phyloP scores from a whole-genome alignment of 768 basidiomycete species.

The Amanita pseudoporphyria region DNA sequence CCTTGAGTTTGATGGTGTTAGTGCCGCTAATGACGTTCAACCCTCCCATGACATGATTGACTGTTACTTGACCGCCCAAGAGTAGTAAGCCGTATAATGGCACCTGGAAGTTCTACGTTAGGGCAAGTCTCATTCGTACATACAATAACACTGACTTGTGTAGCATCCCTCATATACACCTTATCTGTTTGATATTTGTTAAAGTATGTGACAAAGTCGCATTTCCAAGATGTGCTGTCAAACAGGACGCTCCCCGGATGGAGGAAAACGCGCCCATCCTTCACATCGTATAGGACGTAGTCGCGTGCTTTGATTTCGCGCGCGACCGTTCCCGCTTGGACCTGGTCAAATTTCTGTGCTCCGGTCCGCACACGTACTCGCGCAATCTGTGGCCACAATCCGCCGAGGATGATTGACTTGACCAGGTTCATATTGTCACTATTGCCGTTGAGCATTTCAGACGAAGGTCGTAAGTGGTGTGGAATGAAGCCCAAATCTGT shows the following conservation, averaged over 20 bases:
- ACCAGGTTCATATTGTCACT: slow-evolving; percentile 62
- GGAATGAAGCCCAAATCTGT: slow-evolving; percentile 62
- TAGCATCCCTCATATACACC: slow-evolving; percentile 78
- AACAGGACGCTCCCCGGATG: slow-evolving; percentile 84
- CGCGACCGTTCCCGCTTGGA: slow-evolving; percentile 75
- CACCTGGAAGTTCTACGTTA: slow-evolving; percentile 38
- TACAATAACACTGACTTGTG: slow-evolving; percentile 45
- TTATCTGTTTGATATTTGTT: slow-evolving; percentile 76
- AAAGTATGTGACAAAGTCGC: slow-evolving; percentile 79
- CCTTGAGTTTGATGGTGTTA: slow-evolving; percentile 50
- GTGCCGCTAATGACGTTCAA: slow-evolving; percentile 50
- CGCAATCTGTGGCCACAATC: slow-evolving; percentile 79
- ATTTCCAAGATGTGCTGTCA: slow-evolving; percentile 57
- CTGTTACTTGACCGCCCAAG: slow-evolving; percentile 71
- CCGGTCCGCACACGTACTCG: slow-evolving; percentile 65
- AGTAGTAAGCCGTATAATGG: slow-evolving; percentile 80
- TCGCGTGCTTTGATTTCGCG: slow-evolving; percentile 81
- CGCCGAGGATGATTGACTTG: slow-evolving; percentile 79
- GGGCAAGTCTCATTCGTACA: neutral
- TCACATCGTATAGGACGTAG: slow-evolving; percentile 72
- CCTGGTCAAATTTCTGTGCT: slow-evolving; percentile 75
- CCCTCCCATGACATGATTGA: slow-evolving; percentile 78
- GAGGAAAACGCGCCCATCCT: slow-evolving; percentile 58
- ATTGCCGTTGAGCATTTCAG: slow-evolving; percentile 52
- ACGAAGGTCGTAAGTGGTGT: slow-evolving; percentile 30